Base-by-base conservation (phyloP, 768 basidiomycete genomes). In the Suillus sp. region DNA sequence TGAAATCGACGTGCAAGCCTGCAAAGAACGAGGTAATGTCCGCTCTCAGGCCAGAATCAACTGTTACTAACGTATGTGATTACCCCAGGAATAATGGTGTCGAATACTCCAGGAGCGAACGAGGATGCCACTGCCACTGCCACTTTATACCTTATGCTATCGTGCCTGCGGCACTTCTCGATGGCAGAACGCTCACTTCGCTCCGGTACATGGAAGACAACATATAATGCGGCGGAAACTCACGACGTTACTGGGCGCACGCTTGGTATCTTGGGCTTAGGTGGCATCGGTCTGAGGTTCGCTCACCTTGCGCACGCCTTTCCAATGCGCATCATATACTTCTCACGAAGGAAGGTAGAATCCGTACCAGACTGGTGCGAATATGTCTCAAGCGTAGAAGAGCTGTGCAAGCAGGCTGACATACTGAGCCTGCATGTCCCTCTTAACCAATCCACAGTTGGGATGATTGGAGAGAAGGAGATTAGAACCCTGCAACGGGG, bases 41-140 rank as follows among this genome's bases (percentile, higher is more conserved):
- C 22, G n/a, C 3, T 37, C n/a, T n/a, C 47, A 11, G 7, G n/a
- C 27, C 20, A 35, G n/a, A 37, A 4, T 16, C 38, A 7, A 51
- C 37, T 42, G 34, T 45, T 16, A 35, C 61, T 48, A 61, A 64
- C 38, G 13, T 38, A 8, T 9, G 20, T 30, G 6, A 34, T 62
- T 40, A 14, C 43, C 30, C 53, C 64, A 90, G 90, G 89, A 13
- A 91, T 93, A 63, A 78, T 77, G 43, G 83, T 94, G 30, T 92
- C 92, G 7, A 92, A 95, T 74, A 94, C 92, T 0, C 93, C 93
- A 1, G 84, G 87, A 30, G 91, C 91, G 8, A 92, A 94, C 51
- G 88, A 94, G 73, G 91, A 93, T 68, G 92, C 89, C 20, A 93
- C 92, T 3, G 93, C 93, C 1, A 93, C 91, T 2, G 90, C 90